These are phyloP conservation scores for Apostasia ramifera DNA, from an alignment of 106 monocot genomes.

Conservation along the genomic window DNA sequence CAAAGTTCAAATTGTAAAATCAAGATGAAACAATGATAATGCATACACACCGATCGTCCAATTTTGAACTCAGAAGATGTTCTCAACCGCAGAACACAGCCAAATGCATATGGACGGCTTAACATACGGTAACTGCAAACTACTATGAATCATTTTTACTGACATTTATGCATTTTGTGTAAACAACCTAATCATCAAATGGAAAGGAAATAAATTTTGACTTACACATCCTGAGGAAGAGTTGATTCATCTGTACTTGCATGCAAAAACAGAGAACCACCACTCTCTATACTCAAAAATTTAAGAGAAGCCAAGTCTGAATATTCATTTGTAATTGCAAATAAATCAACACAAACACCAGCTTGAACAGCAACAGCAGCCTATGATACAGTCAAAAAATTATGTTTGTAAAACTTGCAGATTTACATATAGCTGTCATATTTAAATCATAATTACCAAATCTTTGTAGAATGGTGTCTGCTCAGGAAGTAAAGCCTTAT, in stretches of 20 bases:
- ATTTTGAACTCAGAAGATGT: constrained; percentile 91
- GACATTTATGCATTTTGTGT: background rate
- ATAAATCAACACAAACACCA: constrained; percentile 97
- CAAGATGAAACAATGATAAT: constrained; percentile 2
- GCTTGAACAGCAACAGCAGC: constrained; percentile 95
- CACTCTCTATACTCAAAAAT: constrained; percentile 96
- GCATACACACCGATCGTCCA: constrained; percentile 68
- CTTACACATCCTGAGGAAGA: constrained; percentile 99
- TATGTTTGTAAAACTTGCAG: constrained; percentile 10
- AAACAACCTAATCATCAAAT: background rate
- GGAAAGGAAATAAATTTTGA: background rate
- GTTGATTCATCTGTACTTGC: constrained; percentile 92
- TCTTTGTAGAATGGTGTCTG: constrained; percentile 98
- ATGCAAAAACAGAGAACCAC: constrained; percentile 95
- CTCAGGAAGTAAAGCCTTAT: constrained; percentile 92
- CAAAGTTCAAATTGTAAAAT: background rate
- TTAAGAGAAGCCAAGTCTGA: constrained; percentile 96
- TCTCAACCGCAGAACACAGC: constrained; percentile 81
- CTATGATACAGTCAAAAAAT: constrained; percentile 53
- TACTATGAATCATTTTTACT: background rate
- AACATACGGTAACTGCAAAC: constrained; percentile 76
- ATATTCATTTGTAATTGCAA: constrained; percentile 98
- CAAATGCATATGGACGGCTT: constrained; percentile 97
- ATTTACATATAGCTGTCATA: background rate
- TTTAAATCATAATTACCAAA: constrained; percentile 44